Conservation (phyloP, 2,329 filamentous ascomycete species). For the Paecilomyces variotii region DNA sequence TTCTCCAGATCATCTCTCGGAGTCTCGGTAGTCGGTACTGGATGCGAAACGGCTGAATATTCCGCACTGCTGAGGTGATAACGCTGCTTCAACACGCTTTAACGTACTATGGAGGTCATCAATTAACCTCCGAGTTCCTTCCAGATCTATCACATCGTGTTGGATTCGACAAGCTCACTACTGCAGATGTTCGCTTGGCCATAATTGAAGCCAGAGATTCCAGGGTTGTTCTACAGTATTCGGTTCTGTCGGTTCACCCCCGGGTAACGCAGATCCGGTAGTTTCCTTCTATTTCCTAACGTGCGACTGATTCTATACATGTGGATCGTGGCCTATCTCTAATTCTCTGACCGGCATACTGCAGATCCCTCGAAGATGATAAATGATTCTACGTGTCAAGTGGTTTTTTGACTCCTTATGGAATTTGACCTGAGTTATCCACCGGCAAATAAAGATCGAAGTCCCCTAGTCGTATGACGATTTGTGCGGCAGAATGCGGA, state of each 20-base stretch:
- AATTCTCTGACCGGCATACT: not conserved
- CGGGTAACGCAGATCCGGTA: not conserved
- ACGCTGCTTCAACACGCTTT: not conserved
- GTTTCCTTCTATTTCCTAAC: not conserved
- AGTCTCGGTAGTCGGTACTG: not conserved
- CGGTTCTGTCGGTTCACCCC: too few species aligned
- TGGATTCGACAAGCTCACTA: too few species aligned
- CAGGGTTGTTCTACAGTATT: too few species aligned
- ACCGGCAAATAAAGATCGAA: not conserved
- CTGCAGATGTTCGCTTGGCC: too few species aligned
- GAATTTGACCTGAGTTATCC: not conserved
- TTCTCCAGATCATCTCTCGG: not conserved
- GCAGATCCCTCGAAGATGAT: not conserved
- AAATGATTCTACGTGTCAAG: not conserved
- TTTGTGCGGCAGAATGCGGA: not conserved
- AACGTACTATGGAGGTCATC: not conserved
- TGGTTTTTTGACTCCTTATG: not conserved
- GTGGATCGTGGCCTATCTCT: not conserved
- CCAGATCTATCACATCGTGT: not conserved
- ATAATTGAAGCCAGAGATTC: too few species aligned
- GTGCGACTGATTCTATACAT: not conserved
- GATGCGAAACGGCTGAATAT: not conserved
- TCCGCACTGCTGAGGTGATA: not conserved
- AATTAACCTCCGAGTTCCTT: not conserved
- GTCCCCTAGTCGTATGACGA: not conserved